A percentile compares a stretch with the other conserved stretches of the same genome.
Evolutionary conservation across 2,329 filamentous ascomycete species (phyloP).

Genomic region (Claviceps sp.): DNA sequence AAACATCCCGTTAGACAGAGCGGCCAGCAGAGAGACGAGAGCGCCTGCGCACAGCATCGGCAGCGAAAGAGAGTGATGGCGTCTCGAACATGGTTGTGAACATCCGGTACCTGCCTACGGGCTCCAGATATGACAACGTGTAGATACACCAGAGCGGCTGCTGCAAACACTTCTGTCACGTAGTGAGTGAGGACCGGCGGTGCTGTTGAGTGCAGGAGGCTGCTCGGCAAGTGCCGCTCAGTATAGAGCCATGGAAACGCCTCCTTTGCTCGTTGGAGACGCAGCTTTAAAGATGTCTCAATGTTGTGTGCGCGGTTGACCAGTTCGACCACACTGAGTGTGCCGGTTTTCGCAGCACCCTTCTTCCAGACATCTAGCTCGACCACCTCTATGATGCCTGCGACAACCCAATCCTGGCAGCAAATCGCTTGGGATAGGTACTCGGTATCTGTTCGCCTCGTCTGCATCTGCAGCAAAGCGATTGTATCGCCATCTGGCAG

Average conservation of each 20-base stretch:
- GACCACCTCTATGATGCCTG: not conserved
- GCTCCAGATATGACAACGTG: not conserved
- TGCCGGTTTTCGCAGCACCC: not conserved
- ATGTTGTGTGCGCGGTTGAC: not conserved
- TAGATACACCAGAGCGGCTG: not conserved
- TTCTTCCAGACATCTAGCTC: not conserved
- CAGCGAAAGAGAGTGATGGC: not conserved
- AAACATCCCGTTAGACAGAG: not conserved
- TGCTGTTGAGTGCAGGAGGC: not conserved
- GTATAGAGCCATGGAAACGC: not conserved
- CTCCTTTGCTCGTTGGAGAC: not conserved
- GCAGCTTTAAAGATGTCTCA: not conserved
- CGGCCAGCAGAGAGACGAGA: not conserved
- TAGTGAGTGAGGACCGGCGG: not conserved
- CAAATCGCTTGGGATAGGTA: not conserved
- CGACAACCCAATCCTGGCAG: not conserved
- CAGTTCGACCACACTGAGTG: not conserved
- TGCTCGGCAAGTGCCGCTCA: not conserved
- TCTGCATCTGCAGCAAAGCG: not conserved
- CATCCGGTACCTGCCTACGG: not conserved
- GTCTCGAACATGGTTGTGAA: not conserved
- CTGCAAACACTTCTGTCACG: not conserved
- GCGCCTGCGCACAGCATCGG: not conserved
- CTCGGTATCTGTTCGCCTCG: not conserved
- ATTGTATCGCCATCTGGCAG: not conserved